Evolutionary conservation across 192 early-diverging fungal species (phyloP).

Genomic region (Piromyces sp.): DNA sequence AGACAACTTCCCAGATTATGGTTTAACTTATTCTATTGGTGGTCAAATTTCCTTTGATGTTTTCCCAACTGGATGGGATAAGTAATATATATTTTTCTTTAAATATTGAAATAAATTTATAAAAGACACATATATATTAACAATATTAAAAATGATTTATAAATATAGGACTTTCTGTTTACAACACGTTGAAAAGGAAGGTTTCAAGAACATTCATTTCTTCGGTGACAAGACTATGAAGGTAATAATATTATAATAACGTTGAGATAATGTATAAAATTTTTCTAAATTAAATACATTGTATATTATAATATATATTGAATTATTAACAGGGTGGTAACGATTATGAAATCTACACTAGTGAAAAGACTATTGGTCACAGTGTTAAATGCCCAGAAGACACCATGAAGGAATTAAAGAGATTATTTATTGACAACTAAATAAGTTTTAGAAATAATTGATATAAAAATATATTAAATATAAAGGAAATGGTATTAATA

Average conservation of each 20-base stretch:
- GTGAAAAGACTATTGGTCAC: conserved; percentile 68
- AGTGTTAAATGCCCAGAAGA: conserved; percentile 34
- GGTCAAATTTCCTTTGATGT: conserved; percentile 99
- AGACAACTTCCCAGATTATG: conserved; percentile 65
- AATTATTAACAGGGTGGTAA: conserved; percentile 98
- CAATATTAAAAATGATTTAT: no score
- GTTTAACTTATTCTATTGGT: conserved; percentile 86
- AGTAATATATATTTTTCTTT: conserved; percentile 14
- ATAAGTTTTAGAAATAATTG: no score
- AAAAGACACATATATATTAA: no score
- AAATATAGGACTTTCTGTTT: conserved; percentile 67
- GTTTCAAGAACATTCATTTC: conserved; percentile 84
- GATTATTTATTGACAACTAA: not conserved
- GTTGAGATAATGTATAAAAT: no score
- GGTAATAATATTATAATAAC: conserved; percentile 9
- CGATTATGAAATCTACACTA: conserved; percentile 89
- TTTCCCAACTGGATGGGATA: conserved; percentile 97
- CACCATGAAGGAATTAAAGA: conserved; percentile 2
- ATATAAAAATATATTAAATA: no score
- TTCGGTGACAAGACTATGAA: conserved; percentile 96
- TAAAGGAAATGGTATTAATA: no score
- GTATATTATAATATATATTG: no score
- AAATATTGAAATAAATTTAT: no score
- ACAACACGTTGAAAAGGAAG: conserved; percentile 65
- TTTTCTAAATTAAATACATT: no score